phyloP scores from a whole-genome alignment of 495 filamentous ascomycete species.

The Letharia columbiana region DNA sequence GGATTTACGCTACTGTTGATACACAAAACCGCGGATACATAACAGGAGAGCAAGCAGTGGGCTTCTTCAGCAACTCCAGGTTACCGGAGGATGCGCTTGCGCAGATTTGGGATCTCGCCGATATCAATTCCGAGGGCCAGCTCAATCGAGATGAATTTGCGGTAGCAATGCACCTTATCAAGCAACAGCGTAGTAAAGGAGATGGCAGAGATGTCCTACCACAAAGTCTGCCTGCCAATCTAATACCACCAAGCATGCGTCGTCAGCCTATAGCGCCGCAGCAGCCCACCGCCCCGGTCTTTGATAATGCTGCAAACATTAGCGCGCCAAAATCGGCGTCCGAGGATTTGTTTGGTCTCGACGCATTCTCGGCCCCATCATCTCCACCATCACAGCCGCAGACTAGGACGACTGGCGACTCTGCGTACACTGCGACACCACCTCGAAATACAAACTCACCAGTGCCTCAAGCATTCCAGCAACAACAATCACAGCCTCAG shows the following conservation, averaged over 20 bases:
- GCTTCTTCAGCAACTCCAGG: constrained; percentile 85
- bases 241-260: constrained; percentile 87
- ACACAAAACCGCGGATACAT: constrained; percentile 70
- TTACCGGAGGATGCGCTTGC: constrained; percentile 84
- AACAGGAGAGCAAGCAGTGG: constrained; percentile 89
- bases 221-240: constrained; percentile 61
- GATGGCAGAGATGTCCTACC: constrained; percentile 54
- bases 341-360: constrained; percentile 86
- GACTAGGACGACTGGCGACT: constrained; percentile 55
- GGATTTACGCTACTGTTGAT: constrained; percentile 73
- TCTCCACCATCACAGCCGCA: constrained; percentile 54
- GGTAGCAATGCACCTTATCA: constrained; percentile 94
- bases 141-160: constrained; percentile 87
- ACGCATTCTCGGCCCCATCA: constrained; percentile 48
- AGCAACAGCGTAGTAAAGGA: constrained; percentile 69
- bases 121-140: constrained; percentile 83
- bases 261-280: constrained; percentile 47
- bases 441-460: constrained; percentile 25
- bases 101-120: constrained; percentile 95
- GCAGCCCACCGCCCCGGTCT: constrained; percentile 42
- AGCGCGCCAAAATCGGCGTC: constrained; percentile 62
- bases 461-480: constrained; percentile 17
- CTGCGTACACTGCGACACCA: constrained; percentile 37
- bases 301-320: constrained; percentile 40
- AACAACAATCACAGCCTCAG: constrained; percentile 28